These are phyloP conservation scores for Lunularia cruciata DNA, from an alignment of 225 moss, liverwort and hornwort species.

Conservation along the genomic window DNA sequence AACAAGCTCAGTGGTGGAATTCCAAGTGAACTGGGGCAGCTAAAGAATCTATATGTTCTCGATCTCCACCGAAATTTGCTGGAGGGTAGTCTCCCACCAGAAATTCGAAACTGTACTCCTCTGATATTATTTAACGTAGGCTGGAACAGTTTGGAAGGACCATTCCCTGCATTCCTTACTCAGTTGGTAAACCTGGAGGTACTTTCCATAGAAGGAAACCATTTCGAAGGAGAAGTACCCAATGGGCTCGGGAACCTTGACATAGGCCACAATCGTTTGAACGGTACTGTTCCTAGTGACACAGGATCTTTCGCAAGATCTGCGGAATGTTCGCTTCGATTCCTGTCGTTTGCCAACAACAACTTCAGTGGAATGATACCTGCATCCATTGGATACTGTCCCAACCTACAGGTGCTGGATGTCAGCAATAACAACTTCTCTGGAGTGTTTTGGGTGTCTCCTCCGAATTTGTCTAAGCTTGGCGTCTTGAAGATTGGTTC, in stretches of 20 bases:
- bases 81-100: conserved; percentile 12
- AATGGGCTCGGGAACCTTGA: neutral
- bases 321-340: neutral
- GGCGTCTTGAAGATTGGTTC: conserved; percentile 21
- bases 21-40: conserved; percentile 12
- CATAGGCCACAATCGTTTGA: neutral
- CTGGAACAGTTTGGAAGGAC: neutral
- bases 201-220: neutral
- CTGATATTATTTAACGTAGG: neutral
- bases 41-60: no score
- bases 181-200: no score
- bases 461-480: conserved; percentile 1
- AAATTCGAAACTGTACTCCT: no score
- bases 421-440: conserved; percentile 56
- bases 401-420: conserved; percentile 42
- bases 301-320: neutral
- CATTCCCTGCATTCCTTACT: neutral
- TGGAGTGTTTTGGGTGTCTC: conserved; percentile 34
- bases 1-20: conserved; percentile 14
- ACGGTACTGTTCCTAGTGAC: neutral
- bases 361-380: conserved; percentile 46
- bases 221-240: neutral
- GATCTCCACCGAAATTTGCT: no score
- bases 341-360: neutral
- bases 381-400: conserved; percentile 47